Evolutionary conservation across 1,139 yeast genomes (phyloP).

Genomic region (Eremothecium cymbalariae): DNA sequence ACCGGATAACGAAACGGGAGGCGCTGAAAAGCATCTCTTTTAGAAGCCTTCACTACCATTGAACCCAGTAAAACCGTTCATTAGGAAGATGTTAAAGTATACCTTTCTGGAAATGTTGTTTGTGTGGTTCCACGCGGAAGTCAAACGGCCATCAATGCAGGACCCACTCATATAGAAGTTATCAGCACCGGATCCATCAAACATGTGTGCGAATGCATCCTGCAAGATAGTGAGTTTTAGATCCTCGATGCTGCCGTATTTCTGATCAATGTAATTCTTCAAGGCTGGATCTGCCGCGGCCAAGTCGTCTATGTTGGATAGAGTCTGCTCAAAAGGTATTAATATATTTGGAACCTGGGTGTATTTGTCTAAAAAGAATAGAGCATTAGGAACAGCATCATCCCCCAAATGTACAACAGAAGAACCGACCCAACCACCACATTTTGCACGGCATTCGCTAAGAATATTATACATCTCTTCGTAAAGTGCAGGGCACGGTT

Average conservation of each 20-base stretch:
- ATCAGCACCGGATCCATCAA: constrained; percentile 73
- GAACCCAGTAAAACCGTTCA: constrained; percentile 70
- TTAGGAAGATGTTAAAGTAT: constrained; percentile 52
- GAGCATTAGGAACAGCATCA: constrained; percentile 69
- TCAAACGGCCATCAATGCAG: constrained; percentile 69
- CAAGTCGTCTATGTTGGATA: constrained; percentile 43
- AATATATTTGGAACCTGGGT: constrained; percentile 66
- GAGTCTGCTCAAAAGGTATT: constrained; percentile 55
- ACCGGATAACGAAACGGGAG: too few relatives aligned
- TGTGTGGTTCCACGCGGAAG: constrained; percentile 76
- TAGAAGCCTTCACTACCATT: constrained; percentile 55
- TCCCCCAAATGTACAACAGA: constrained; percentile 72
- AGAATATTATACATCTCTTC: constrained; percentile 61
- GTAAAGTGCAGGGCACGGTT: constrained; percentile 57
- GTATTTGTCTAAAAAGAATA: constrained; percentile 66
- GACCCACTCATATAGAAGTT: constrained; percentile 73
- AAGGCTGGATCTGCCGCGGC: constrained; percentile 43
- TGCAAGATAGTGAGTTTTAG: constrained; percentile 47
- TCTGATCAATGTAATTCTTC: constrained; percentile 42
- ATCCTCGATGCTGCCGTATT: constrained; percentile 47
- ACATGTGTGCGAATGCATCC: constrained; percentile 67
- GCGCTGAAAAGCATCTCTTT: too few relatives aligned
- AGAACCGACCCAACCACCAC: constrained; percentile 67
- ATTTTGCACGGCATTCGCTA: constrained; percentile 49
- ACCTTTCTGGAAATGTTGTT: constrained; percentile 55